phyloP scores from a whole-genome alignment of 257 asterid species.

The Asclepias syriaca region DNA sequence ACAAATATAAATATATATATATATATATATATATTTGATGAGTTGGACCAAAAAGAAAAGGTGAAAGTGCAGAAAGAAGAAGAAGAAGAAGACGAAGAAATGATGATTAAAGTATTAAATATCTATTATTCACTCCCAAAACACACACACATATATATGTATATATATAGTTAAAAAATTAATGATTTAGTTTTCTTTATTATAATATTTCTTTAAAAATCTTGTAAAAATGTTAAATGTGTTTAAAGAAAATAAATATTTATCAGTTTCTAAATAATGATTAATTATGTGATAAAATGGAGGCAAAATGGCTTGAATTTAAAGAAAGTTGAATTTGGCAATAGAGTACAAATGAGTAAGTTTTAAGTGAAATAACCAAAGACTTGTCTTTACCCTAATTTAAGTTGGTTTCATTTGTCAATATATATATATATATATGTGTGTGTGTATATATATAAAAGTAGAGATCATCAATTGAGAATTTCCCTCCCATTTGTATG shows the following conservation, averaged over 20 bases:
- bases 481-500: neutral
- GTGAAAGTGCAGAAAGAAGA: constrained; percentile 5
- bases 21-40: neutral
- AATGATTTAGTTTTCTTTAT: too few species aligned
- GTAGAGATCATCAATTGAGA: neutral
- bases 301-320: constrained; percentile 16
- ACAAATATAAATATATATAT: neutral
- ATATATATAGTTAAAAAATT: too few species aligned
- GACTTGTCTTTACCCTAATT: constrained; percentile 24
- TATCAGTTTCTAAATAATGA: too few species aligned
- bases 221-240: too few species aligned
- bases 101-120: neutral
- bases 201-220: too few species aligned
- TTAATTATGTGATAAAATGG: neutral
- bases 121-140: constrained; percentile 34
- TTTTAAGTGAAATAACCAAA: constrained; percentile 11
- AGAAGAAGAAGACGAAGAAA: neutral
- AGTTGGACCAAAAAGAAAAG: constrained; percentile 24
- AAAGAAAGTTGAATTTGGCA: neutral
- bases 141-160: neutral
- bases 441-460: neutral
- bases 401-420: constrained; percentile 25
- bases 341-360: constrained; percentile 18
- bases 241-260: too few species aligned
- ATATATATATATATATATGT: too few species aligned